phyloP scores from a whole-genome alignment of 768 basidiomycete species.

The Lentinula sp. region DNA sequence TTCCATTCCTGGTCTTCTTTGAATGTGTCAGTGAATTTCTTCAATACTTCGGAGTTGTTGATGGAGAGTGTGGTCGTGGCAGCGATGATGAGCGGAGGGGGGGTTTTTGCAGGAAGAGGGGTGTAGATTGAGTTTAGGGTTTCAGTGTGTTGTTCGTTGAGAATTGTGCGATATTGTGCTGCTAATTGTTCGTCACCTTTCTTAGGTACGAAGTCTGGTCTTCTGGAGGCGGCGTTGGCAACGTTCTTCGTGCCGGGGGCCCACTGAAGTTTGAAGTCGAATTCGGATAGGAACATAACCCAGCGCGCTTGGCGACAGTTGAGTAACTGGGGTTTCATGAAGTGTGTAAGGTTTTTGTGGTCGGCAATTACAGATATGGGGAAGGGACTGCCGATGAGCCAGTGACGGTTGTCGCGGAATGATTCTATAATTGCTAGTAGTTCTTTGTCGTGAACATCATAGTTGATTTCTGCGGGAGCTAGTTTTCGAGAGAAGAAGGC shows the following conservation, averaged over 20 bases:
- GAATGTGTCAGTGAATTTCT: slow-evolving; percentile 10
- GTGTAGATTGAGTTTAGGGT: slow-evolving; percentile 6
- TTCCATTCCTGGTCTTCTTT: slow-evolving; percentile 13
- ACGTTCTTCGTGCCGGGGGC: slow-evolving; percentile 21
- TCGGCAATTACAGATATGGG: no score
- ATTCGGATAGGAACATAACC: no score
- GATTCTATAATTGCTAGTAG: no score
- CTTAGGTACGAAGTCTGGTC: slow-evolving; percentile 21
- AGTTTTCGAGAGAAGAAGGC: slow-evolving; percentile 21
- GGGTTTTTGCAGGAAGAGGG: slow-evolving; percentile 13
- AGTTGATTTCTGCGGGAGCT: no score
- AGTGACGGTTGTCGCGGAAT: no score
- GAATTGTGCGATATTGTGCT: no score
- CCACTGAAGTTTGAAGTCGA: slow-evolving; percentile 7
- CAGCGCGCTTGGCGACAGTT: slow-evolving; percentile 10
- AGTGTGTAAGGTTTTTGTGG: slow-evolving; percentile 24
- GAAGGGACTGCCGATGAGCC: no score
- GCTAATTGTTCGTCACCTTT: slow-evolving; percentile 12
- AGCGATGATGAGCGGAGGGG: slow-evolving; percentile 13
- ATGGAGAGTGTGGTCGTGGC: slow-evolving; percentile 3
- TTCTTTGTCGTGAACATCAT: no score
- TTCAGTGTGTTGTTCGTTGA: slow-evolving; percentile 4
- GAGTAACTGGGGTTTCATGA: slow-evolving; percentile 19
- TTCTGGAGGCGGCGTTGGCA: slow-evolving; percentile 24
- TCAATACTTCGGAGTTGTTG: no score